Conservation (phyloP, 1,284 basidiomycete genomes). For the Cryptococcus depauperatus region DNA sequence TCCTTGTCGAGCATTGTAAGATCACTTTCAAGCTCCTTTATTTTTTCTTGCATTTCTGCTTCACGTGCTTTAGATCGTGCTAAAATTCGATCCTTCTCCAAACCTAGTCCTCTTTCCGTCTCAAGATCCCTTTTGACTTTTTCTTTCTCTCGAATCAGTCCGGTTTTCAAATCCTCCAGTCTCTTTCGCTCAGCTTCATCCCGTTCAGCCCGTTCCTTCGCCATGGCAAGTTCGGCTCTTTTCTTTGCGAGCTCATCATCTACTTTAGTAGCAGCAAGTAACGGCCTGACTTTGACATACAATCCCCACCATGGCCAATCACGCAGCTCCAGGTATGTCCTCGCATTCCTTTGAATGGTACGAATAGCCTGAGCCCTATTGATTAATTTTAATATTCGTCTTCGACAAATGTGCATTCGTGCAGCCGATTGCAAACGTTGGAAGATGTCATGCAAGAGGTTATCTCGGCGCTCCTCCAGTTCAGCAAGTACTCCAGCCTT, state of each 20-base stretch:
- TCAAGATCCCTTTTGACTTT: slow-evolving; percentile 73
- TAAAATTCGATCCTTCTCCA: slow-evolving; percentile 81
- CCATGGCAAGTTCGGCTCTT: slow-evolving; percentile 64
- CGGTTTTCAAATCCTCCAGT: slow-evolving; percentile 70
- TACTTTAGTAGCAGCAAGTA: slow-evolving; percentile 83
- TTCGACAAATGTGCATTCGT: slow-evolving; percentile 73
- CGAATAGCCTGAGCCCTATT: slow-evolving; percentile 86
- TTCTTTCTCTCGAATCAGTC: slow-evolving; percentile 69
- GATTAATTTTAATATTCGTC: slow-evolving; percentile 91
- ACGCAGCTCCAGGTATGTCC: slow-evolving; percentile 76
- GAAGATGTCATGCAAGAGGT: slow-evolving; percentile 80
- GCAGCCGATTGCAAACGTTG: slow-evolving; percentile 77
- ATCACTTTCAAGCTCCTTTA: slow-evolving; percentile 69
- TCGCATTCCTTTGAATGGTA: slow-evolving; percentile 88
- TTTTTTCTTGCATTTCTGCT: slow-evolving; percentile 74
- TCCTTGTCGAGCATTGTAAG: slow-evolving; percentile 78
- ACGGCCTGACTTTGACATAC: slow-evolving; percentile 88
- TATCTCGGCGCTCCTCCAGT: slow-evolving; percentile 86
- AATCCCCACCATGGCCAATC: slow-evolving; percentile 99
- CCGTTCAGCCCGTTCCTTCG: slow-evolving; percentile 75
- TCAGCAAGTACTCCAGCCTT: slow-evolving; percentile 98
- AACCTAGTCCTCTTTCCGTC: slow-evolving; percentile 66
- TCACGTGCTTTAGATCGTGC: slow-evolving; percentile 79
- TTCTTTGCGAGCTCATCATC: slow-evolving; percentile 88
- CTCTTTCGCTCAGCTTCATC: slow-evolving; percentile 72